A percentile compares a stretch with the other conserved stretches of the same genome.
phyloP scores from a whole-genome alignment of 2,329 filamentous ascomycete genomes.

The Penicillium aurantiogriseum region DNA sequence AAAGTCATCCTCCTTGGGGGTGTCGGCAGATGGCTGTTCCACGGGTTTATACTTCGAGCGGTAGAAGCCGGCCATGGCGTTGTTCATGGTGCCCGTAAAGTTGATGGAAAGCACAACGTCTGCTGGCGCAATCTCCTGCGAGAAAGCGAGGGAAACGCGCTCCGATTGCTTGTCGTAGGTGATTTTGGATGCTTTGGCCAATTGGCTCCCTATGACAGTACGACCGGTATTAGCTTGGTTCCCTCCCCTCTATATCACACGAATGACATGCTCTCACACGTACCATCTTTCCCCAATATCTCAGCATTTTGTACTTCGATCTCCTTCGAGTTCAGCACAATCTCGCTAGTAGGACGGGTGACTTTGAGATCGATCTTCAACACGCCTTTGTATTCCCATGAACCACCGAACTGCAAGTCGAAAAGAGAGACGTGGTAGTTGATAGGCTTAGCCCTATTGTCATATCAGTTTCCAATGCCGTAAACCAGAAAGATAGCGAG shows the following conservation, averaged over 20 bases:
- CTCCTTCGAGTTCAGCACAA: conserved; percentile 82
- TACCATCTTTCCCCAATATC: conserved; percentile 37
- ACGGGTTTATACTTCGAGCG: conserved; percentile 88
- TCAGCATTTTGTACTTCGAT: conserved; percentile 68
- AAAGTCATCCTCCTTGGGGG: conserved; percentile 67
- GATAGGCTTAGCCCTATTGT: conserved; percentile 67
- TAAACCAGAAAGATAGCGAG: conserved; percentile 1
- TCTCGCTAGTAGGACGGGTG: conserved; percentile 67
- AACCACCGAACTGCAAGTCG: conserved; percentile 68
- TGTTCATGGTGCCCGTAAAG: conserved; percentile 82
- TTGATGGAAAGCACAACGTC: conserved; percentile 68
- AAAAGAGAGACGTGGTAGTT: conserved; percentile 83
- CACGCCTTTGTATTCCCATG: conserved; percentile 80
- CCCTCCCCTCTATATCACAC: neutral
- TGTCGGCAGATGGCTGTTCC: conserved; percentile 68
- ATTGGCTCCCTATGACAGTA: conserved; percentile 23
- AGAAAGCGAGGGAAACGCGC: conserved; percentile 75
- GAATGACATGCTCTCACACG: conserved; percentile 6
- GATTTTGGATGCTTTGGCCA: conserved; percentile 61
- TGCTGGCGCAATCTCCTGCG: conserved; percentile 66
- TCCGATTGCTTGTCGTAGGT: conserved; percentile 81
- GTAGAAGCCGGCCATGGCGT: conserved; percentile 90
- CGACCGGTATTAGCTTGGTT: neutral
- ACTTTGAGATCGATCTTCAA: conserved; percentile 78
- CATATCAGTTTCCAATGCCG: conserved; percentile 6